Conservation (phyloP, 1,284 basidiomycete genomes). For the Rhodotorula glutinis region DNA sequence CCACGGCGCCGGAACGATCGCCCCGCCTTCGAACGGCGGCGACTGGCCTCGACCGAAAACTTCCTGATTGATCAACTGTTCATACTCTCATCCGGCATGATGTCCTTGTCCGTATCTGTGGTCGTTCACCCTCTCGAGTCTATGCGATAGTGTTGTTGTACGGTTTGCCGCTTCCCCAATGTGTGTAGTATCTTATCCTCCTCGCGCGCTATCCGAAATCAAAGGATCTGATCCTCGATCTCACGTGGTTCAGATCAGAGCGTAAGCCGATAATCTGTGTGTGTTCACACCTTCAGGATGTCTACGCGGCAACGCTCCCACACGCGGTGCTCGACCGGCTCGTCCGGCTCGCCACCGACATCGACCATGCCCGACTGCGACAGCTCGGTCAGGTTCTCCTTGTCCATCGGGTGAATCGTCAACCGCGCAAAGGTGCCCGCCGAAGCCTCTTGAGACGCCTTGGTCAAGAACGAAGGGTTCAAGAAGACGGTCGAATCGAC, state of each 20-base stretch:
- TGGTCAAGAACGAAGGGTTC: conserved; percentile 68
- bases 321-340: conserved; percentile 38
- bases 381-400: conserved; percentile 36
- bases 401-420: conserved; percentile 43
- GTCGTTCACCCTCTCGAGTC: too few relatives aligned
- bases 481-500: conserved; percentile 65
- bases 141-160: too few relatives aligned
- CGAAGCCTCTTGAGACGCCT: conserved; percentile 51
- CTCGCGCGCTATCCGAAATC: too few relatives aligned
- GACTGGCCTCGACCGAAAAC: not conserved
- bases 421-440: conserved; percentile 48
- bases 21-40: not conserved
- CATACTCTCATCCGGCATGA: too few relatives aligned
- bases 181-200: too few relatives aligned
- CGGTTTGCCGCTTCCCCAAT: too few relatives aligned
- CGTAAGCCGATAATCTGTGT: too few relatives aligned
- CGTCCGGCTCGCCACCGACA: conserved; percentile 25
- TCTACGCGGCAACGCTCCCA: conserved; percentile 43
- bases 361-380: conserved; percentile 17
- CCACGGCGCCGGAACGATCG: conserved; percentile 9
- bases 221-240: too few relatives aligned
- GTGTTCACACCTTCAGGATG: conserved; percentile 39
- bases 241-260: too few relatives aligned
- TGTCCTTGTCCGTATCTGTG: too few relatives aligned
- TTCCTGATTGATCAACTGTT: not conserved